These are phyloP conservation scores for Picochlorum sp. DNA, from an alignment of 139 green algal genomes.

Conservation along the genomic window DNA sequence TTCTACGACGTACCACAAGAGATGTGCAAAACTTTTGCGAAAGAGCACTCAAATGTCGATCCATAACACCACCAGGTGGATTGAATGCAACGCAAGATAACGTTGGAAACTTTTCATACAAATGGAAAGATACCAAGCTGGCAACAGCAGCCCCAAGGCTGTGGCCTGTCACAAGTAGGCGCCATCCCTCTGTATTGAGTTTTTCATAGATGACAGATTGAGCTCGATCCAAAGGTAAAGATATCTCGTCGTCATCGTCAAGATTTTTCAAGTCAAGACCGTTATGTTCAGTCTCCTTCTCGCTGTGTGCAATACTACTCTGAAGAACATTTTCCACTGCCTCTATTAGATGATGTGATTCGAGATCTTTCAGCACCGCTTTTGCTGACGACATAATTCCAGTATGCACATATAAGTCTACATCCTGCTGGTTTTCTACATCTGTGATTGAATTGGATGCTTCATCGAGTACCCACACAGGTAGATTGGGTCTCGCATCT, in stretches of 20 bases:
- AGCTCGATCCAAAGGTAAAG: slow-evolving; percentile 6
- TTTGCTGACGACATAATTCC: slow-evolving; percentile 40
- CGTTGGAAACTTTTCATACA: slow-evolving; percentile 33
- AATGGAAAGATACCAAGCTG: slow-evolving; percentile 42
- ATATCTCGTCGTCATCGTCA: neutral
- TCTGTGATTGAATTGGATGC: neutral
- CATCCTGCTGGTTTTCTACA: neutral
- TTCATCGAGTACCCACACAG: slow-evolving; percentile 14
- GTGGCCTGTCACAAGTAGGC: slow-evolving; percentile 56
- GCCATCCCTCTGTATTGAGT: slow-evolving; percentile 27
- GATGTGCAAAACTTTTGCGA: slow-evolving; percentile 26
- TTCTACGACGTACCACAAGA: too few relatives aligned
- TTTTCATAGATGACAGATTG: slow-evolving; percentile 4
- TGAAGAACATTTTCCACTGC: neutral
- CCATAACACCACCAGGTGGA: slow-evolving; percentile 32
- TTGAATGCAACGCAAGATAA: slow-evolving; percentile 44
- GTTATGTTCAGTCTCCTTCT: neutral
- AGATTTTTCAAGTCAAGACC: neutral
- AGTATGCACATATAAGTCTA: slow-evolving; percentile 27
- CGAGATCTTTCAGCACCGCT: slow-evolving; percentile 35
- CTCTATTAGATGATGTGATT: slow-evolving; percentile 22
- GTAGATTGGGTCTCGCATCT: slow-evolving; percentile 23
- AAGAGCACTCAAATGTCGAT: slow-evolving; percentile 9
- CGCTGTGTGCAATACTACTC: neutral
- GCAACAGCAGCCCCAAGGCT: slow-evolving; percentile 54